Evolutionary conservation across 768 basidiomycete species (phyloP).

Genomic region (Mrakia blollopis): DNA sequence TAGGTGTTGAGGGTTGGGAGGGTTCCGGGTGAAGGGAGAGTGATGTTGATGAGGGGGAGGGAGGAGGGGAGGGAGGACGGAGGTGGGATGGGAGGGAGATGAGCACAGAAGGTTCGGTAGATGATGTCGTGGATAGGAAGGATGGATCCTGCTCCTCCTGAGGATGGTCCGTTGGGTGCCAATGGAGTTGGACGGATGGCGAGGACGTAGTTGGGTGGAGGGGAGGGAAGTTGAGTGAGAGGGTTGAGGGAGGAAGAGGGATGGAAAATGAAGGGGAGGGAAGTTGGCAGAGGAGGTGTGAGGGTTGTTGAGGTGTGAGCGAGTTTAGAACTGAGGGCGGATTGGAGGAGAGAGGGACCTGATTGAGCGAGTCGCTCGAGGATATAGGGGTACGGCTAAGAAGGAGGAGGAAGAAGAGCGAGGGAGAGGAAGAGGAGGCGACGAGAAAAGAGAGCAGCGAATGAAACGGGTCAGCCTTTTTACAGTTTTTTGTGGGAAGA

Average conservation of each 20-base stretch:
- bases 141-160: conserved; percentile 23
- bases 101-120: conserved; percentile 30
- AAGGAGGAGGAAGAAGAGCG: too few relatives aligned
- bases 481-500: neutral
- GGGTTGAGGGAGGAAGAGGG: neutral
- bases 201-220: conserved; percentile 31
- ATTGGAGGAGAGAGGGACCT: conserved; percentile 22
- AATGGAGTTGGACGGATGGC: conserved; percentile 25
- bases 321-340: conserved; percentile 16
- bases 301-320: neutral
- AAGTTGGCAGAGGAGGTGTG: conserved; percentile 13
- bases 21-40: conserved; percentile 22
- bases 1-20: conserved; percentile 31
- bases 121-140: conserved; percentile 31
- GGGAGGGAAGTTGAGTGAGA: neutral
- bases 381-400: conserved; percentile 26
- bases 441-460: too few relatives aligned
- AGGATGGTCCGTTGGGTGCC: neutral
- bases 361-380: conserved; percentile 15
- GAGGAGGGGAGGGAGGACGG: conserved; percentile 2
- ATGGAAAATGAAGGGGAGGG: conserved; percentile 5
- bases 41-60: conserved; percentile 27
- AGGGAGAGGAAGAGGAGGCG: too few relatives aligned
- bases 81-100: conserved; percentile 25
- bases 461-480: neutral